Conservation (phyloP, 2,329 filamentous ascomycete species). For the Lasiodiplodia sp. region DNA sequence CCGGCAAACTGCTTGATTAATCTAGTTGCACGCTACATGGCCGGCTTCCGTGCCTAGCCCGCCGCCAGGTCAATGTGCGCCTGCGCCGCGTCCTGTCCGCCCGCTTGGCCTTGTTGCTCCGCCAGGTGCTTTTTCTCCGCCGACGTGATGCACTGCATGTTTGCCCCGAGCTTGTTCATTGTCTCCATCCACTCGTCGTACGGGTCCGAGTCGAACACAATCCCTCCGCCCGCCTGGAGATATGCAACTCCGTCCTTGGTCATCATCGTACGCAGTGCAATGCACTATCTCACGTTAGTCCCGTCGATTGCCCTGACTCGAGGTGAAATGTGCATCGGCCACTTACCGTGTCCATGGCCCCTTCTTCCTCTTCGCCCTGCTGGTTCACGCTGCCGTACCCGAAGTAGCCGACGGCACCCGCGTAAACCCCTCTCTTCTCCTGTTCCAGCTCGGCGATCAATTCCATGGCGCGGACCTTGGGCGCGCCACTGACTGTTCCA, state of each 20-base stretch:
- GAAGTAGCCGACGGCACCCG: slow-evolving; percentile 96
- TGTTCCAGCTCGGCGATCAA: slow-evolving; percentile 91
- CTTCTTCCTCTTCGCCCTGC: slow-evolving; percentile 71
- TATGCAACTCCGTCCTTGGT: slow-evolving; percentile 91
- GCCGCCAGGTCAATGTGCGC: slow-evolving; percentile 41
- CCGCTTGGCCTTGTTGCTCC: slow-evolving; percentile 45
- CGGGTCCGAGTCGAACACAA: slow-evolving; percentile 90
- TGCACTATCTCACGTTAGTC: slow-evolving; percentile 53
- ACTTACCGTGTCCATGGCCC: slow-evolving; percentile 81
- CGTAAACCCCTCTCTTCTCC: slow-evolving; percentile 95
- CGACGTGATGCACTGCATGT: slow-evolving; percentile 84
- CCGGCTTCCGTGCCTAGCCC: slow-evolving; percentile 34
- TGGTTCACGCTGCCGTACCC: slow-evolving; percentile 78
- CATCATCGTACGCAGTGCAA: slow-evolving; percentile 88
- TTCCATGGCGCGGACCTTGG: slow-evolving; percentile 97
- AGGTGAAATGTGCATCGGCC: neutral
- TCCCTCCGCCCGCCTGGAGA: slow-evolving; percentile 86
- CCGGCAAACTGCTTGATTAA: slow-evolving; percentile 18
- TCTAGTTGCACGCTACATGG: slow-evolving; percentile 18
- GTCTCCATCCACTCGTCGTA: slow-evolving; percentile 96
- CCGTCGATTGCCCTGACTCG: neutral
- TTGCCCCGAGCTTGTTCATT: slow-evolving; percentile 88
- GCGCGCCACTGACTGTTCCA: slow-evolving; percentile 92
- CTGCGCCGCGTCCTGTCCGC: slow-evolving; percentile 28
- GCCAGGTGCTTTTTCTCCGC: slow-evolving; percentile 75